Conservation (phyloP, 2,329 filamentous ascomycete genomes). For the Alternaria dauci region DNA sequence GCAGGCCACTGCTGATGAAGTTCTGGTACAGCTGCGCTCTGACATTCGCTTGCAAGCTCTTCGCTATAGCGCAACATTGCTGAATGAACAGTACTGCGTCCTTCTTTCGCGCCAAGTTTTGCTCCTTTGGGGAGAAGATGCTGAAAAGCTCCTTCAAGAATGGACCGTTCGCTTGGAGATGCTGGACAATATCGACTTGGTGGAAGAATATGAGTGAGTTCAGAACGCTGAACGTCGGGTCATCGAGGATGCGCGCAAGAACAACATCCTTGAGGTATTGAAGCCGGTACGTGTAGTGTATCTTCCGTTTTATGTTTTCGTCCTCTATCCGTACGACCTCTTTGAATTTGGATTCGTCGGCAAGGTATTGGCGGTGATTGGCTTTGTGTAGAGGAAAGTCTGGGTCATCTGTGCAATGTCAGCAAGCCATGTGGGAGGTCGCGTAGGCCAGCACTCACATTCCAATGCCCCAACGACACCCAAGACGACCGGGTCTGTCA, state of each 20-base stretch:
- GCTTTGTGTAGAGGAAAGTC: conserved; percentile 98
- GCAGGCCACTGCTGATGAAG: conserved; percentile 85
- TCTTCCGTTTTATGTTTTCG: conserved; percentile 81
- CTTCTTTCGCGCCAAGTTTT: conserved; percentile 78
- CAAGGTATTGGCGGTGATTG: conserved; percentile 92
- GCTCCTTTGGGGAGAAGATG: conserved; percentile 75
- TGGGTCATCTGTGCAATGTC: conserved; percentile 73
- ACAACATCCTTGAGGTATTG: conserved; percentile 99
- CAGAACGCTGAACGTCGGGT: conserved; percentile 95
- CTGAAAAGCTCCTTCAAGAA: conserved; percentile 88
- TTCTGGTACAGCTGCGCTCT: conserved; percentile 86
- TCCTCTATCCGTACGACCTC: conserved; percentile 95
- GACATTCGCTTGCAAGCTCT: conserved; percentile 86
- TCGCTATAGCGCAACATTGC: conserved; percentile 92
- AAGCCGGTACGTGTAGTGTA: conserved; percentile 93
- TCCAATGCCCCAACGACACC: conserved; percentile 95
- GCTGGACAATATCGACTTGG: conserved; percentile 96
- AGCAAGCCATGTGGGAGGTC: conserved; percentile 30
- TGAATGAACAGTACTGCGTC: conserved; percentile 96
- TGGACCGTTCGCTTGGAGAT: conserved; percentile 80
- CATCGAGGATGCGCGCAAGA: conserved; percentile 91
- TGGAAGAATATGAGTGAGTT: conserved; percentile 99
- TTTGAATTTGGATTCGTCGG: conserved; percentile 88
- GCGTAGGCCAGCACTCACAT: conserved; percentile 59
- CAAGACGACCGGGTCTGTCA: conserved; percentile 86